Percentiles rank a stretch among this genome's conserved stretches.
Conservation (phyloP, 352 stramenopile species). For the Hyphochytrium catenoides region DNA sequence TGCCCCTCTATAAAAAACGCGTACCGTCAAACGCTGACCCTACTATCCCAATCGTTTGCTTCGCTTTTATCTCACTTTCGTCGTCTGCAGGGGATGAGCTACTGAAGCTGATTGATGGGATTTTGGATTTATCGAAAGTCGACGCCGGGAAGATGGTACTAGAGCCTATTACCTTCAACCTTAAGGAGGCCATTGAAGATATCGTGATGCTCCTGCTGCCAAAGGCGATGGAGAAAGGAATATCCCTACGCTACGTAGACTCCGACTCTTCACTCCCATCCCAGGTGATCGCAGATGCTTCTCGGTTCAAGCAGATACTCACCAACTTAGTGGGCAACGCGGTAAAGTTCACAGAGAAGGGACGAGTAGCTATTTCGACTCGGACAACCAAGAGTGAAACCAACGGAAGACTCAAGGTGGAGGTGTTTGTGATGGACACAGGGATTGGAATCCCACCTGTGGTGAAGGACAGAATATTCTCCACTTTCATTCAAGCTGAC, state of each 20-base stretch:
- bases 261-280: no score
- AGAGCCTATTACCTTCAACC: slow-evolving; percentile 48
- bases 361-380: no score
- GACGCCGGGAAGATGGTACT: slow-evolving; percentile 71
- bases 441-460: background rate
- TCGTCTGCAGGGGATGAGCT: slow-evolving; percentile 16
- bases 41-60: no score
- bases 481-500: slow-evolving; percentile 3
- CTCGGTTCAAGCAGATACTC: slow-evolving; percentile 41
- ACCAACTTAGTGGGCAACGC: slow-evolving; percentile 58
- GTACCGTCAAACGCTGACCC: no score
- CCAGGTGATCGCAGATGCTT: slow-evolving; percentile 53
- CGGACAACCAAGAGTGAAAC: no score
- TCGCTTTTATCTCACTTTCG: no score
- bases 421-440: slow-evolving; percentile 1
- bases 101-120: slow-evolving; percentile 72
- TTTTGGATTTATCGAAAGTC: slow-evolving; percentile 74
- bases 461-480: slow-evolving; percentile 4
- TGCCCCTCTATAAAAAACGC: no score
- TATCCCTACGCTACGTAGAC: no score
- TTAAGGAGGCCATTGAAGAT: no score
- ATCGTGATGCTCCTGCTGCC: no score
- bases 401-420: no score
- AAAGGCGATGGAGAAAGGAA: no score
- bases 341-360: slow-evolving; percentile 39